phyloP scores from a whole-genome alignment of 768 basidiomycete genomes.

The Pleurotus tuoliensis region DNA sequence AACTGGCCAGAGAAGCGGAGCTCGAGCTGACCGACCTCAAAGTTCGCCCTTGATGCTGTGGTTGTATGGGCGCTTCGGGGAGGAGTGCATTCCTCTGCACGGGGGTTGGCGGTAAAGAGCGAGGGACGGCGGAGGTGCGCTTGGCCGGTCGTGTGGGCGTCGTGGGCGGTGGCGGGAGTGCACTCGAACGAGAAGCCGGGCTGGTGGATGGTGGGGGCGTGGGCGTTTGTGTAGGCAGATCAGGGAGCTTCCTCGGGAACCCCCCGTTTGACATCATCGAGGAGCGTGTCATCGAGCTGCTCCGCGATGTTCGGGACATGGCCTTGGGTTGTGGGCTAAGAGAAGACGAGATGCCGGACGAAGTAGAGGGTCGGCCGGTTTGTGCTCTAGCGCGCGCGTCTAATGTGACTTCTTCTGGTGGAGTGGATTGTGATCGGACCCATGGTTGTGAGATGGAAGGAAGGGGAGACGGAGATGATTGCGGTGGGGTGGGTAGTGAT shows the following conservation, averaged over 20 bases:
- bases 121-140: constrained; percentile 1
- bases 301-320: not conserved
- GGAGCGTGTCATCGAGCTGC: not conserved
- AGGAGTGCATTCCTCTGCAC: not conserved
- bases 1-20: not conserved
- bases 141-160: constrained; percentile 1
- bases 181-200: not conserved
- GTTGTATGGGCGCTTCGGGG: not conserved
- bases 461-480: constrained; percentile 1
- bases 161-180: not conserved
- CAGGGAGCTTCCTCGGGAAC: constrained; percentile 1
- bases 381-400: not conserved
- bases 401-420: not conserved
- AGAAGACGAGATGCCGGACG: not conserved
- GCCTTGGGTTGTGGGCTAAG: too few relatives aligned
- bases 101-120: constrained; percentile 2
- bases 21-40: not conserved
- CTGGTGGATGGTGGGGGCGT: constrained; percentile 2
- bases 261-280: constrained; percentile 5
- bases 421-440: not conserved
- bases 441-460: not conserved
- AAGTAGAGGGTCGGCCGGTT: not conserved
- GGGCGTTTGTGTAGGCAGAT: not conserved
- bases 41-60: not conserved
- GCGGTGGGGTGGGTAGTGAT: not conserved